Base-by-base conservation (phyloP, 2,329 filamentous ascomycete species). In the Fonsecaea erecta region DNA sequence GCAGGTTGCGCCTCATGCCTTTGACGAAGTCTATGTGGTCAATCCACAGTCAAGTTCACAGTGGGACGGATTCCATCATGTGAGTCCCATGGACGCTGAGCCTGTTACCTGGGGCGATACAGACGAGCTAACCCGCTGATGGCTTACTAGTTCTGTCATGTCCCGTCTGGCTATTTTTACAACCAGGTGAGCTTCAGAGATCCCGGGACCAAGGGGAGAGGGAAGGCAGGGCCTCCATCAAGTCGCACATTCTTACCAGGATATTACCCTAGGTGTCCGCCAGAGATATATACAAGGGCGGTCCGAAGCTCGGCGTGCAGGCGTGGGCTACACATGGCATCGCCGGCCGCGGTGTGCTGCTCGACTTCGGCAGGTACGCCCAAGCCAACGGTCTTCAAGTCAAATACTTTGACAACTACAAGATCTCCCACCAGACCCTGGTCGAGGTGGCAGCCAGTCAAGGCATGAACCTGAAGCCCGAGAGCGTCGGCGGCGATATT, bases 401-500 rank as follows among this genome's bases (percentile, higher is more conserved):
- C 12, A 53, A 28, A 18, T 43, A 26, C 8, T 46, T 46, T 46
- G n/a, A 79, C 32, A 30, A 34, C 26, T 37, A 57, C 54, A 18
- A 28, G 9, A 57, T 75, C 24, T 82, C 80, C 0, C 75, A 83
- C 0, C 71, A 78, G 0, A 82, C 86, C 0, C 79, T 92, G 0
- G 82, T 85, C 60, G 80, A 82, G 7, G 86, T 86, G 35, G 89
- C 86, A 0, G 77, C 77, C 34, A 78, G 83, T 35, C 86, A 90
- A 14, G n/a, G 30, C 21, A 28, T 30, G 24, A 21, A 46, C 18
- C 40, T 46, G 6, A 46, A 46, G 5, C n/a, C 40, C 12, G 40
- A 46, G 40, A 24, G 40, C 18, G 3, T 21, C n/a, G 40, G 40
- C 2, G n/a, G 48, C 8, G 48, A 86, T 69, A 81, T 81, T 86